Conservation (phyloP, 768 basidiomycete genomes). For the Saitozyma podzolica region DNA sequence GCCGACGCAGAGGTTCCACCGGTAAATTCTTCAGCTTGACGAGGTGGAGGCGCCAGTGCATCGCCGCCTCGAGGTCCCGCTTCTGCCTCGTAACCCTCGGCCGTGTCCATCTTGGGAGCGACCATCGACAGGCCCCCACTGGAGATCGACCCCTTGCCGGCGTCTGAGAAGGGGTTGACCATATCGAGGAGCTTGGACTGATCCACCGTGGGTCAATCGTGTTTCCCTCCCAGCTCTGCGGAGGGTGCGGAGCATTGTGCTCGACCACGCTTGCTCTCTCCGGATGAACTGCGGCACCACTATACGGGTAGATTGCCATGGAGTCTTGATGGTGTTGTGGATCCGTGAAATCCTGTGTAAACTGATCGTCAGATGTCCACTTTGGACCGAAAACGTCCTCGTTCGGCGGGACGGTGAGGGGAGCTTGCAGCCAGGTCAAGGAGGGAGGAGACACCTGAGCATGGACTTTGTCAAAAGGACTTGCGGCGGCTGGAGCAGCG, state of each 20-base stretch:
- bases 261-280: too few species aligned
- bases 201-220: slow-evolving; percentile 16
- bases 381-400: too few species aligned
- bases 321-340: background rate
- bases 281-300: background rate
- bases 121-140: too few species aligned
- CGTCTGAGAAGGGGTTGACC: slow-evolving; percentile 6
- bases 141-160: background rate
- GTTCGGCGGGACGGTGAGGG: background rate
- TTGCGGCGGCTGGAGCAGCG: slow-evolving; percentile 21
- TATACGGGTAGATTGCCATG: slow-evolving; percentile 4
- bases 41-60: too few species aligned
- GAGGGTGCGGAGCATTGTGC: too few species aligned
- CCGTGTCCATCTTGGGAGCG: too few species aligned
- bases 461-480: slow-evolving; percentile 2
- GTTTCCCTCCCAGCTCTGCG: slow-evolving; percentile 13
- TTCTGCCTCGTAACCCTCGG: too few species aligned
- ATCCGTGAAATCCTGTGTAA: background rate
- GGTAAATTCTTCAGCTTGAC: too few species aligned
- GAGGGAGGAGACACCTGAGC: background rate
- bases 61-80: too few species aligned
- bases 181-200: slow-evolving; percentile 7
- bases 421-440: background rate
- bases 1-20: too few species aligned
- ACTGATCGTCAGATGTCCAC: too few species aligned